These are phyloP conservation scores for Boletus patriciae DNA, from an alignment of 768 basidiomycete genomes.

Conservation along the genomic window DNA sequence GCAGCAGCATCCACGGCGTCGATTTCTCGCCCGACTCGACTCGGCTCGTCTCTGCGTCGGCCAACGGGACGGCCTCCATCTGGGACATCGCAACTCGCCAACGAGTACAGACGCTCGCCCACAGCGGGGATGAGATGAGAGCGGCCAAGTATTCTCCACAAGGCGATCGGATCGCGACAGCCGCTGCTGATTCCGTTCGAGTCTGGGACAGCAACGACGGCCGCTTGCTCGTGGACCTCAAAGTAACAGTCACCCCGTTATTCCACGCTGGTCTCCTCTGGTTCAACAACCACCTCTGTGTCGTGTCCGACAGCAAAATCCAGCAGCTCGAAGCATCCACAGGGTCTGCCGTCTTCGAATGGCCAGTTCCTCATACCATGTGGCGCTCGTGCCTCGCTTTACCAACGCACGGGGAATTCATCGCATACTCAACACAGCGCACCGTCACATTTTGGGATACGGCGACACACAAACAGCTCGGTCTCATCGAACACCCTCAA, in stretches of 20 bases:
- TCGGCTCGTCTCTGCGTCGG: neutral
- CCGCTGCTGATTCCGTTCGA: neutral
- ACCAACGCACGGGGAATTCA: neutral
- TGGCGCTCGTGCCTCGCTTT: accelerated
- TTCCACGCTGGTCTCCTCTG: conserved; percentile 2
- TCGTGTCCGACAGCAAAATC: neutral
- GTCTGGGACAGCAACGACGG: conserved; percentile 1
- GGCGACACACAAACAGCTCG: neutral
- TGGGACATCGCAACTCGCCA: neutral
- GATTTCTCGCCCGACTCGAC: conserved; percentile 7
- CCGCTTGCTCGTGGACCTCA: neutral
- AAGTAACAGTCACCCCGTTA: neutral
- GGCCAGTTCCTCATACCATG: neutral
- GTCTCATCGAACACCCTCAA: neutral
- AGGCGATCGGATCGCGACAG: conserved; percentile 1
- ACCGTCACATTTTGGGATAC: neutral
- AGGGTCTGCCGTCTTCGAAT: neutral
- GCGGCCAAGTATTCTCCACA: neutral
- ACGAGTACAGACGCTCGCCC: neutral
- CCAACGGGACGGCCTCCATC: neutral
- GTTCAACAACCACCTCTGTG: neutral
- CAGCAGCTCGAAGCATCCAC: neutral
- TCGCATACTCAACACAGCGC: neutral
- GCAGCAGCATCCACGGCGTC: neutral
- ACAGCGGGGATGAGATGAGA: accelerated